A percentile compares a stretch with the other conserved stretches of the same genome.
Conservation (phyloP, 257 asterid species). For the Plantago ovata region DNA sequence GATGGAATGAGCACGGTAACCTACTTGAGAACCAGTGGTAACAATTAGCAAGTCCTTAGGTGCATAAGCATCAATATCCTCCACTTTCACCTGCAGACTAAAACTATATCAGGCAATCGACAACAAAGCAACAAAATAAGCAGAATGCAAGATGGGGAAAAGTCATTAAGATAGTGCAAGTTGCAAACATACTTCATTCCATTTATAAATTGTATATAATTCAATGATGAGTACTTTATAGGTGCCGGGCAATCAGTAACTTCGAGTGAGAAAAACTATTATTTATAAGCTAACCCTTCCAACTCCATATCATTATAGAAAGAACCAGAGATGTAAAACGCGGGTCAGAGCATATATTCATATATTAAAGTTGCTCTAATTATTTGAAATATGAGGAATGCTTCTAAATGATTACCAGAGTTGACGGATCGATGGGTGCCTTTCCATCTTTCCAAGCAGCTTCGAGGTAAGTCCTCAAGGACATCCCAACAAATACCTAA, state of each 20-base stretch:
- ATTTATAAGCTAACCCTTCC: neutral
- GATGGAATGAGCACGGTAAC: conserved; percentile 19
- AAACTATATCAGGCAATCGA: conserved; percentile 23
- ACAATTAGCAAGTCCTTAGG: conserved; percentile 96
- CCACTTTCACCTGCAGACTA: conserved; percentile 72
- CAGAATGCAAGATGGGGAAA: conserved; percentile 11
- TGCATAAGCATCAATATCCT: conserved; percentile 94
- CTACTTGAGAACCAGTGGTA: conserved; percentile 99
- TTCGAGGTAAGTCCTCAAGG: conserved; percentile 96
- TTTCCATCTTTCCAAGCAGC: conserved; percentile 99
- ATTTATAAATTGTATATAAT: neutral
- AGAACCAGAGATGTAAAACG: neutral
- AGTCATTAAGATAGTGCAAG: neutral
- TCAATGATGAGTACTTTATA: no score
- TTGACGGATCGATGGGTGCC: conserved; percentile 98
- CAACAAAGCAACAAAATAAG: conserved; percentile 15
- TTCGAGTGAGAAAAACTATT: neutral
- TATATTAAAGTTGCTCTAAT: conserved; percentile 4
- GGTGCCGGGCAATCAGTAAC: no score
- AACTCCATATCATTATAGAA: conserved; percentile 1
- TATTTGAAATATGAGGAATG: conserved; percentile 17
- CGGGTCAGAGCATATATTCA: neutral
- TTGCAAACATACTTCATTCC: neutral
- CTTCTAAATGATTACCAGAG: conserved; percentile 62
- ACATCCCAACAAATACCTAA: conserved; percentile 98